Evolutionary conservation across 1,284 basidiomycete species (phyloP).

Genomic region (Schizophyllum amplum): DNA sequence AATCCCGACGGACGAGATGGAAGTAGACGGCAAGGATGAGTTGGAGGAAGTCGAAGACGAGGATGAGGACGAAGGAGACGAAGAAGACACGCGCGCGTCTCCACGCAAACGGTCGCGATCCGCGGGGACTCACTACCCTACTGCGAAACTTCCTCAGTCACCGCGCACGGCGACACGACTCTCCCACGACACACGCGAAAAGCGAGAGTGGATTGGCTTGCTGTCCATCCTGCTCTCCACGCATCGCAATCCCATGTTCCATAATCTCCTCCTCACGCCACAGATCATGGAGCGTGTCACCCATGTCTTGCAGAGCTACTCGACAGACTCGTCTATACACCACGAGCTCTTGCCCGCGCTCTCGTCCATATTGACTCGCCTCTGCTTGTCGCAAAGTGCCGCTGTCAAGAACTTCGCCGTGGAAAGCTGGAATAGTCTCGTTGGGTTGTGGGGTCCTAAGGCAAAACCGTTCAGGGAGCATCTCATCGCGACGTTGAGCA

Average conservation of each 20-base stretch:
- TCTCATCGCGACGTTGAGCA: slow-evolving; percentile 59
- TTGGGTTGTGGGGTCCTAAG: slow-evolving; percentile 71
- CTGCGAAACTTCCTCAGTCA: slow-evolving; percentile 16
- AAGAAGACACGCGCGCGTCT: slow-evolving; percentile 10
- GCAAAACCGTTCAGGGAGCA: slow-evolving; percentile 60
- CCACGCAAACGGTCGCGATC: slow-evolving; percentile 13
- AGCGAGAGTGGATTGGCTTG: slow-evolving; percentile 64
- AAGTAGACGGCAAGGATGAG: slow-evolving; percentile 22
- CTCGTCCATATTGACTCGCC: slow-evolving; percentile 58
- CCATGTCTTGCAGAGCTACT: slow-evolving; percentile 59
- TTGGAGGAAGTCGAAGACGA: slow-evolving; percentile 14
- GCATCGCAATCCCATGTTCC: slow-evolving; percentile 13
- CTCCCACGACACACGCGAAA: slow-evolving; percentile 40
- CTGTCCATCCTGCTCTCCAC: slow-evolving; percentile 60
- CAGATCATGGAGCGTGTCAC: slow-evolving; percentile 57
- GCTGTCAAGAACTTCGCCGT: slow-evolving; percentile 53
- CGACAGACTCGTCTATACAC: slow-evolving; percentile 66
- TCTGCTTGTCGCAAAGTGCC: slow-evolving; percentile 64
- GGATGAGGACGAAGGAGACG: slow-evolving; percentile 21
- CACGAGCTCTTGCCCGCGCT: slow-evolving; percentile 64
- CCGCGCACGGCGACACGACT: slow-evolving; percentile 27
- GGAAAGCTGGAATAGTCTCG: slow-evolving; percentile 54
- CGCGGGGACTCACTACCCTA: slow-evolving; percentile 19
- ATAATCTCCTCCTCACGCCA: slow-evolving; percentile 30
- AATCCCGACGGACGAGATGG: slow-evolving; percentile 18